These are phyloP conservation scores for Periconia macrospinosa DNA, from an alignment of 2,329 filamentous ascomycete genomes.

Conservation along the genomic window DNA sequence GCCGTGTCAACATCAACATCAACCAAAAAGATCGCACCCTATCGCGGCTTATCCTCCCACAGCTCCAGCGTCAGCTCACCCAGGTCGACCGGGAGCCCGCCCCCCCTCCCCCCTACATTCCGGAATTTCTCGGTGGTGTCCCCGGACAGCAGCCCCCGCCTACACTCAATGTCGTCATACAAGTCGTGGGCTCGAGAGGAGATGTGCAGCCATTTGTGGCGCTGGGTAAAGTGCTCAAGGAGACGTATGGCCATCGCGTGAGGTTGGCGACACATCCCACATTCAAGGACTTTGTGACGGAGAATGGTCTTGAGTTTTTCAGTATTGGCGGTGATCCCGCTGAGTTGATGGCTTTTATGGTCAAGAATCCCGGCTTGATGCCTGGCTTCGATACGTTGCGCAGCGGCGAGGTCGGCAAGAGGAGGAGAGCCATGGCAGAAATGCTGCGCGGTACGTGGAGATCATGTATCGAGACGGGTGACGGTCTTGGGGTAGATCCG, in stretches of 20 bases:
- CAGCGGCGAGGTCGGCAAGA: constrained; percentile 74
- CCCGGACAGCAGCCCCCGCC: constrained; percentile 59
- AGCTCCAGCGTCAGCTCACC: constrained; percentile 41
- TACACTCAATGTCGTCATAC: constrained; percentile 53
- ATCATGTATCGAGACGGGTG: constrained; percentile 77
- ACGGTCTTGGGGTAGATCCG: constrained; percentile 60
- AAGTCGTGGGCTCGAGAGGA: constrained; percentile 53
- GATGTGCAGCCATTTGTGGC: constrained; percentile 56
- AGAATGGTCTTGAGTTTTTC: constrained; percentile 56
- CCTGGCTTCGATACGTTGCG: constrained; percentile 76
- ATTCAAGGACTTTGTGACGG: constrained; percentile 53
- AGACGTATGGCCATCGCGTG: constrained; percentile 52
- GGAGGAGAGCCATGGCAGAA: constrained; percentile 73
- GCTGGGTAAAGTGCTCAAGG: constrained; percentile 52
- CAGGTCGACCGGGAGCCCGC: constrained; percentile 53
- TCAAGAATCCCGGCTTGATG: constrained; percentile 84
- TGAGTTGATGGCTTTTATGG: constrained; percentile 75
- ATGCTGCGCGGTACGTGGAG: constrained; percentile 87
- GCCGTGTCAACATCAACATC: constrained; percentile 46
- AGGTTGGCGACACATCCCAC: constrained; percentile 53
- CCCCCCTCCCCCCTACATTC: constrained; percentile 70
- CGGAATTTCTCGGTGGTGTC: constrained; percentile 69
- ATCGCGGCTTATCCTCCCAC: constrained; percentile 41
- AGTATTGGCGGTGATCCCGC: constrained; percentile 55
- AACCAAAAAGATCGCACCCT: constrained; percentile 40